Conservation (phyloP, 495 filamentous ascomycete genomes). For the Hypoxylon perforatum region DNA sequence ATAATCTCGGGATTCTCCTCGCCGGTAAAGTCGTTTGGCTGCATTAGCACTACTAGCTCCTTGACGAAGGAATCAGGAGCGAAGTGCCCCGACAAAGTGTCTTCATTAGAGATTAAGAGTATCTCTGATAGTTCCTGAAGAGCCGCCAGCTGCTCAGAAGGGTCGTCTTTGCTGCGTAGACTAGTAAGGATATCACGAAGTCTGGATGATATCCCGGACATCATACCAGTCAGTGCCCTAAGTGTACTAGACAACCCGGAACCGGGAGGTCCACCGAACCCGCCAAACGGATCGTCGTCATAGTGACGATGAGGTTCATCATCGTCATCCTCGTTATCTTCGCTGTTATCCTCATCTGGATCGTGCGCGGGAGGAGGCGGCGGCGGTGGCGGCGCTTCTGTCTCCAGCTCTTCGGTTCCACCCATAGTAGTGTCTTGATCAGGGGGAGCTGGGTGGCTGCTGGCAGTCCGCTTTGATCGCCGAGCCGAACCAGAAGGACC, state of each 20-base stretch:
- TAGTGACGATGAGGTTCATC: slow-evolving; percentile 60
- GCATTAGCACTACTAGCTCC: slow-evolving; percentile 92
- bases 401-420: slow-evolving; percentile 72
- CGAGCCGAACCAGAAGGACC: slow-evolving; percentile 54
- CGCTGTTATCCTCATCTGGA: slow-evolving; percentile 58
- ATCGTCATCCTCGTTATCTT: slow-evolving; percentile 62
- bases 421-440: slow-evolving; percentile 65
- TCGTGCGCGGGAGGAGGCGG: slow-evolving; percentile 58
- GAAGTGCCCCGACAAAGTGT: slow-evolving; percentile 96
- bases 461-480: slow-evolving; percentile 62
- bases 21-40: slow-evolving; percentile 82
- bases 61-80: slow-evolving; percentile 94
- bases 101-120: slow-evolving; percentile 92
- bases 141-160: slow-evolving; percentile 89
- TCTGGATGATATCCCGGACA: slow-evolving; percentile 81
- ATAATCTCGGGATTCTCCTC: slow-evolving; percentile 97
- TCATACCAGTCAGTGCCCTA: slow-evolving; percentile 88
- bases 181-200: slow-evolving; percentile 86
- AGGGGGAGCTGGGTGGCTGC: slow-evolving; percentile 60
- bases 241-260: slow-evolving; percentile 81
- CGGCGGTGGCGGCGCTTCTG: slow-evolving; percentile 53
- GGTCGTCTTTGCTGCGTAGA: slow-evolving; percentile 86
- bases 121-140: slow-evolving; percentile 94
- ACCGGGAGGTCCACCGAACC: slow-evolving; percentile 73
- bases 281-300: slow-evolving; percentile 82